Evolutionary conservation across 116 monocot species (phyloP), one percentile per base, ranked within the genome.

Genomic region (Iris pallida): DNA sequence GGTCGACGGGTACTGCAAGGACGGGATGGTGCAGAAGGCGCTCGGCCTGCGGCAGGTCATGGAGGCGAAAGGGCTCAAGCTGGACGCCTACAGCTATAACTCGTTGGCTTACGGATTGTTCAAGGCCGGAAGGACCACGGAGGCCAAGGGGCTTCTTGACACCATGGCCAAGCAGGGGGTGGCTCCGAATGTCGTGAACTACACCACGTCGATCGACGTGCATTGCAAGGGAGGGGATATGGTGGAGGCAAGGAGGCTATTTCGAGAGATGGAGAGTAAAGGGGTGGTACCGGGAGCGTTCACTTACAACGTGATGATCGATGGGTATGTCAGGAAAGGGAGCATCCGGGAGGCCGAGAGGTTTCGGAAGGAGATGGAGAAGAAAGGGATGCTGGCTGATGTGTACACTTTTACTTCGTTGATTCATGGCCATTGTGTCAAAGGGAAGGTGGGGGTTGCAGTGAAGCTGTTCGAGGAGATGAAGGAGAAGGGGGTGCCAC

Each of bases 1-100:
- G 76, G 75, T 98, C 54, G 76, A 98, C 55, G 90, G 98, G 57
- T 98, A 98, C 57, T 81, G 87, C 72, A 88, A 71, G 76, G 86
- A 82, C 55, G 83, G 85, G 13, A 74, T 79, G 79, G 14, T 84
- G 5, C 86, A 82, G 45, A 77, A 83, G 64, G 88, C 89, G 15
- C 70, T 90, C 41, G 48, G 84, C 12, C 58, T 93, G 59, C 80
- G 66, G 47, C 65, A 47, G 0, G 55, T 78, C 44, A 90, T 93
- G 76, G 88, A 86, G 78, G 87, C 78, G 63, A 97, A 79, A 52
- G 90, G 87, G 14, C 63, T 92, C 1, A 55, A 85, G 42, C 82
- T 86, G 0, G 98, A 98, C 68, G 79, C 60, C 14, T 90, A 88
- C 62, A 78, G 80, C 1, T 93, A 80, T 61, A 98, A 83, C 45